Base-by-base conservation (phyloP, 176 grass and related monocot genomes). In the Oryza officinalis region DNA sequence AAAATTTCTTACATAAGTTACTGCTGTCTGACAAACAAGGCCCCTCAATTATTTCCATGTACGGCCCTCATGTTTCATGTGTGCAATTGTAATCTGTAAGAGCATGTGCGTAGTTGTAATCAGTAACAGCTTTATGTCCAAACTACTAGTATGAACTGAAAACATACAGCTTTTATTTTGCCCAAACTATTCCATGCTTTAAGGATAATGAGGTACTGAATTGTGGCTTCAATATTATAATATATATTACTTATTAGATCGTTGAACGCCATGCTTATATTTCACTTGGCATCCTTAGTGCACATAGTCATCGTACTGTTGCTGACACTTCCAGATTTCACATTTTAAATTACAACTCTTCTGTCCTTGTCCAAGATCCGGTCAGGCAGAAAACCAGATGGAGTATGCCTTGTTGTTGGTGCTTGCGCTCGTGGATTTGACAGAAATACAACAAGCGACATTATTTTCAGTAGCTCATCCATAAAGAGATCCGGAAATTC, bases 321-420 rank as follows among this genome's bases (percentile, higher is more conserved):
- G 12, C 20, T 63, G 14, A 5, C 3, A 46, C 40, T 60, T 88
- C 35, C 57, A 46, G 20, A 79, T 85, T 78, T 20, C 43, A 37
- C 50, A 81, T 4, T 37, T 85, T 32, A 78, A 65, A 65, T n/a
- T 85, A 68, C 4, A 28, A 86, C 75, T 75, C 38, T 86, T 94
- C 67, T 85, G 2, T 87, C 13, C 54, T 72, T 86, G 71, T 85
- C 81, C 63, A 76, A 92, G 96, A 87, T 98, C 77, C 87, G 93
- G 22, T 71, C 85, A 26, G 85, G 85, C 61, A 95, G 87, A 90
- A 98, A 93, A 68, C 96, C 96, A 23, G 96, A 98, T 91, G 96
- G 96, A 66, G 80, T 98, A 54, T 98, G 96, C 70, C 96, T 98
- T 84, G 93, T 93, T 18, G 96, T 98, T 84, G 96, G 96, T 72